phyloP scores from a whole-genome alignment of 139 green algal species.

The Deuterostichococcus epilithicus region DNA sequence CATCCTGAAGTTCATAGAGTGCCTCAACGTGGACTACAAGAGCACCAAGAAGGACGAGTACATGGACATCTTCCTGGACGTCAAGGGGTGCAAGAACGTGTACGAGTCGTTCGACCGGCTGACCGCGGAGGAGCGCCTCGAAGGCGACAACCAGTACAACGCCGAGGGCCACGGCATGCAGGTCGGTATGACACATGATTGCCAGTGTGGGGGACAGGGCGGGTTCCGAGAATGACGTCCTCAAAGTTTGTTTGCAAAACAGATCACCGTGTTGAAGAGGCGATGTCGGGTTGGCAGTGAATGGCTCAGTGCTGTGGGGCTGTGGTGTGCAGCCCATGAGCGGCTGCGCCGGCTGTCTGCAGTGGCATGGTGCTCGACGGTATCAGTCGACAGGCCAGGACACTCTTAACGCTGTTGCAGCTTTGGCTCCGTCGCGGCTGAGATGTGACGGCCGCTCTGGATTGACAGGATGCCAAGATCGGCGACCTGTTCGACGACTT shows the following conservation, averaged over 20 bases:
- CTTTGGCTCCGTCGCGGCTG: neutral
- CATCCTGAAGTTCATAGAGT: slow-evolving; percentile 87
- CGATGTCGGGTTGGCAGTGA: too few relatives aligned
- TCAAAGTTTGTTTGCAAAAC: too few relatives aligned
- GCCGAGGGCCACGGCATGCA: slow-evolving; percentile 87
- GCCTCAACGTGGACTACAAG: slow-evolving; percentile 92
- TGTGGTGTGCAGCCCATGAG: too few relatives aligned
- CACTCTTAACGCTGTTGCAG: too few relatives aligned
- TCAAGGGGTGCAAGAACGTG: slow-evolving; percentile 82
- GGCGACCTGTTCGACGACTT: slow-evolving; percentile 88
- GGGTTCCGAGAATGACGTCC: too few relatives aligned
- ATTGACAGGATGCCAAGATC: slow-evolving; percentile 92
- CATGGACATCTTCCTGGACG: slow-evolving; percentile 81
- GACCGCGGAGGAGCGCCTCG: slow-evolving; percentile 69
- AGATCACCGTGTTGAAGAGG: too few relatives aligned
- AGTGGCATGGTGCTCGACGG: too few relatives aligned
- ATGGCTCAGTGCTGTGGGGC: too few relatives aligned
- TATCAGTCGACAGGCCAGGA: too few relatives aligned
- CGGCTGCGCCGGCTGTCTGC: too few relatives aligned
- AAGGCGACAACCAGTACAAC: slow-evolving; percentile 94
- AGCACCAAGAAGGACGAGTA: slow-evolving; percentile 80
- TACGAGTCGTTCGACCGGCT: slow-evolving; percentile 83
- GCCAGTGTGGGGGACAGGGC: neutral
- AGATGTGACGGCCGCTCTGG: neutral
- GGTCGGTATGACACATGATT: slow-evolving; percentile 24